These are phyloP conservation scores for Colletotrichum gigasporum DNA, from an alignment of 2,329 filamentous ascomycete species.

Conservation along the genomic window DNA sequence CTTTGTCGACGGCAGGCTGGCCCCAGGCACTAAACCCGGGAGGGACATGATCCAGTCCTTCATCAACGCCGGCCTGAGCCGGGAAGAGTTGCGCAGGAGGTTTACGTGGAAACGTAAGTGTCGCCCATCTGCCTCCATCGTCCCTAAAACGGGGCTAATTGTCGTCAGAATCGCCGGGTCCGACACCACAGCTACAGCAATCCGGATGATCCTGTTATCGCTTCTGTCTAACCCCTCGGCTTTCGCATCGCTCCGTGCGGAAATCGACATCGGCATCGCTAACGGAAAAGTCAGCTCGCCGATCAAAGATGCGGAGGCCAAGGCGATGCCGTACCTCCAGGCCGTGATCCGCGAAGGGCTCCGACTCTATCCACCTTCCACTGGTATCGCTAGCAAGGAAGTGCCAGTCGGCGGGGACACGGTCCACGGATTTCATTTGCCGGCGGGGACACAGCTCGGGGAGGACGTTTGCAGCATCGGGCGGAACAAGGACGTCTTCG, in stretches of 20 bases:
- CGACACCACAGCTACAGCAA: constrained; percentile 45
- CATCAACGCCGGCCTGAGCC: constrained; percentile 38
- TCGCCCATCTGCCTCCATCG: no score
- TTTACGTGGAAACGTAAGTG: constrained; percentile 33
- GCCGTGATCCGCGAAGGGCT: constrained; percentile 63
- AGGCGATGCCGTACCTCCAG: constrained; percentile 53
- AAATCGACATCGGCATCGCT: constrained; percentile 51
- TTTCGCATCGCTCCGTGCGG: constrained; percentile 54
- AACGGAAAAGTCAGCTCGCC: constrained; percentile 32
- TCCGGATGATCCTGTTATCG: constrained; percentile 59
- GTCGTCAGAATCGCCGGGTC: constrained; percentile 41
- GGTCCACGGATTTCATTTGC: constrained; percentile 46
- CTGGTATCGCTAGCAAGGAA: constrained; percentile 57
- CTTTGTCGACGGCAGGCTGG: constrained; percentile 39
- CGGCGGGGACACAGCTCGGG: constrained; percentile 48
- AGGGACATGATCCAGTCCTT: constrained; percentile 45
- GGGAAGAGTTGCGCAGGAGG: constrained; percentile 40
- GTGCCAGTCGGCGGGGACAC: constrained; percentile 52
- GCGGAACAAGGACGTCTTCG: constrained; percentile 52
- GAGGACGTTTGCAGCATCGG: constrained; percentile 51
- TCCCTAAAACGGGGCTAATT: neutral
- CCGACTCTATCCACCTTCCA: constrained; percentile 59
- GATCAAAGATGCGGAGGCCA: constrained; percentile 46
- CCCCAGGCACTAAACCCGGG: constrained; percentile 36
- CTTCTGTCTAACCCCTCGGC: constrained; percentile 58